phyloP scores from a whole-genome alignment of 257 asterid genomes.

The Solanum piurae region DNA sequence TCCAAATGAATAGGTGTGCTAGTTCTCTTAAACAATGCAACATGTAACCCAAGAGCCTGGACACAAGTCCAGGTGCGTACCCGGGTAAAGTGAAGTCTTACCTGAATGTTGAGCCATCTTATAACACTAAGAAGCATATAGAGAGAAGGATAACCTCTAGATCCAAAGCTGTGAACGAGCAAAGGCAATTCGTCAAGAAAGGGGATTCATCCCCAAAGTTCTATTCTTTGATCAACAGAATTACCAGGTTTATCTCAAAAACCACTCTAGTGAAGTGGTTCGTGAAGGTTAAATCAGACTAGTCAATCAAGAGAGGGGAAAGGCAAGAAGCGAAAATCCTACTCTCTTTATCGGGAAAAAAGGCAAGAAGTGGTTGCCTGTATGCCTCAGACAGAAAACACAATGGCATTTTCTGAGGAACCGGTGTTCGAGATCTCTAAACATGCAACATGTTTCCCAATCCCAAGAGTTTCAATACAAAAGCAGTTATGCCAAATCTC shows the following conservation, averaged over 20 bases:
- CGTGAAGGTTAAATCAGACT: neutral
- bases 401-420: neutral
- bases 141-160: neutral
- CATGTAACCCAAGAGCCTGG: neutral
- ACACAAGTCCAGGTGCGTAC: neutral
- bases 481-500: neutral
- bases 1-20: neutral
- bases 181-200: neutral
- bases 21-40: neutral
- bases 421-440: neutral
- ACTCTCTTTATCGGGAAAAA: neutral
- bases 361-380: neutral
- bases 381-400: neutral
- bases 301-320: neutral
- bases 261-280: neutral
- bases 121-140: neutral
- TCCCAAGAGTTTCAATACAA: neutral
- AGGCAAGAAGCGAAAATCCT: neutral
- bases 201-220: neutral
- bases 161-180: neutral
- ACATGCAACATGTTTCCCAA: neutral
- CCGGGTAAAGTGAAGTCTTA: neutral
- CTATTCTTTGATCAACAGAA: neutral
- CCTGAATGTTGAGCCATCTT: neutral
- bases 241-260: neutral